phyloP scores from a whole-genome alignment of 768 basidiomycete genomes.

The Sarcomyxa edulis region DNA sequence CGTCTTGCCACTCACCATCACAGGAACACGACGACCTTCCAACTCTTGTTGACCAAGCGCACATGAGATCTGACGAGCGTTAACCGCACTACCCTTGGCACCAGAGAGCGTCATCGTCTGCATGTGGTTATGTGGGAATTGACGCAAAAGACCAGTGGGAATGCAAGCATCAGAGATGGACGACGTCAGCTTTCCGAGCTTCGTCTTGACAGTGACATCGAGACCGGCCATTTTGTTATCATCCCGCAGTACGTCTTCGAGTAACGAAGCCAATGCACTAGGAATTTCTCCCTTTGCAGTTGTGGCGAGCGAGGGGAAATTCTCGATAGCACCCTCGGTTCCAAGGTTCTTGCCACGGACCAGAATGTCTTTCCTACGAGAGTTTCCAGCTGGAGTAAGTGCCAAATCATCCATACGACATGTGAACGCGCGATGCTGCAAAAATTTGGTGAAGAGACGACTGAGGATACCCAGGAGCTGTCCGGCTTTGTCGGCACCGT shows the following conservation, averaged over 20 bases:
- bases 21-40: slow-evolving; percentile 96
- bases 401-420: slow-evolving; percentile 98
- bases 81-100: slow-evolving; percentile 96
- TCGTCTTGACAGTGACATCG: slow-evolving; percentile 87
- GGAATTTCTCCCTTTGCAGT: slow-evolving; percentile 50
- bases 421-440: slow-evolving; percentile 95
- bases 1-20: slow-evolving; percentile 99
- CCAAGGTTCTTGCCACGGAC: slow-evolving; percentile 67
- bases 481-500: slow-evolving; percentile 86
- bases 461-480: slow-evolving; percentile 89
- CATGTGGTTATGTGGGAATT: slow-evolving; percentile 99
- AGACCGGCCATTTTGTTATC: slow-evolving; percentile 97
- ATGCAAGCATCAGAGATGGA: slow-evolving; percentile 86
- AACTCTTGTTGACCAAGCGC: slow-evolving; percentile 95
- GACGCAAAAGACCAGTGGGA: slow-evolving; percentile 81
- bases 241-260: slow-evolving; percentile 91
- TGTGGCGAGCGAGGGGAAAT: slow-evolving; percentile 70
- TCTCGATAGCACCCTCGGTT: slow-evolving; percentile 84
- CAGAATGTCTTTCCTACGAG: slow-evolving; percentile 61
- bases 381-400: slow-evolving; percentile 79
- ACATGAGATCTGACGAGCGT: slow-evolving; percentile 98
- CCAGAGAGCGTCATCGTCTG: slow-evolving; percentile 98
- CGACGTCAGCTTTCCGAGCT: slow-evolving; percentile 80
- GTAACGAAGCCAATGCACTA: slow-evolving; percentile 52
- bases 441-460: slow-evolving; percentile 92